phyloP scores from a whole-genome alignment of 495 filamentous ascomycete species.

The Hypomontagnella submonticulosa region DNA sequence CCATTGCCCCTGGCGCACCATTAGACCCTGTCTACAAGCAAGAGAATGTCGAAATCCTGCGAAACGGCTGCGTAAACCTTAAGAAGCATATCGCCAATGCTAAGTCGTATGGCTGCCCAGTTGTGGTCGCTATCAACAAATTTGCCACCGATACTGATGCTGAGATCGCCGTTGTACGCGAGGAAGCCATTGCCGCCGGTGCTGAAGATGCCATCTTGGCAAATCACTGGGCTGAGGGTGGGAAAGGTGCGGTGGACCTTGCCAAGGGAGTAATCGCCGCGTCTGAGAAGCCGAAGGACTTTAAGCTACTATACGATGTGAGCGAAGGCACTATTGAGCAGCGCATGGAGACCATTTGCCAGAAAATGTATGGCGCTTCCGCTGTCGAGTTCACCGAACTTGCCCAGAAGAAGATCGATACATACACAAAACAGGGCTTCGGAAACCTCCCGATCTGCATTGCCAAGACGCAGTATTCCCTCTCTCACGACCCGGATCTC shows the following conservation, averaged over 20 bases:
- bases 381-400: conserved; percentile 93
- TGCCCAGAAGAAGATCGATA: conserved; percentile 95
- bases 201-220: conserved; percentile 93
- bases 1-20: conserved; percentile 85
- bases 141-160: conserved; percentile 94
- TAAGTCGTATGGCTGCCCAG: conserved; percentile 85
- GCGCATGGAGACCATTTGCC: conserved; percentile 90
- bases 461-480: conserved; percentile 97
- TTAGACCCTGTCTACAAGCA: conserved; percentile 87
- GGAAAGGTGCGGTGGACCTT: conserved; percentile 88
- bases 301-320: conserved; percentile 86
- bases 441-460: conserved; percentile 94
- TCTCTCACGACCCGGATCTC: conserved; percentile 91
- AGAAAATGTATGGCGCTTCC: conserved; percentile 91
- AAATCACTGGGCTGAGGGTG: conserved; percentile 97
- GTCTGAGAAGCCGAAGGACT: conserved; percentile 85
- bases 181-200: conserved; percentile 91
- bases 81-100: conserved; percentile 95
- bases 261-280: conserved; percentile 88
- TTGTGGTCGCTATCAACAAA: conserved; percentile 98
- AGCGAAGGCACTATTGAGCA: conserved; percentile 80
- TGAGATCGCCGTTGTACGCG: conserved; percentile 86
- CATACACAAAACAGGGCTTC: conserved; percentile 91
- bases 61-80: conserved; percentile 90
- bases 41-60: conserved; percentile 91